phyloP scores from a whole-genome alignment of 495 filamentous ascomycete genomes.

The Tuber indicum region DNA sequence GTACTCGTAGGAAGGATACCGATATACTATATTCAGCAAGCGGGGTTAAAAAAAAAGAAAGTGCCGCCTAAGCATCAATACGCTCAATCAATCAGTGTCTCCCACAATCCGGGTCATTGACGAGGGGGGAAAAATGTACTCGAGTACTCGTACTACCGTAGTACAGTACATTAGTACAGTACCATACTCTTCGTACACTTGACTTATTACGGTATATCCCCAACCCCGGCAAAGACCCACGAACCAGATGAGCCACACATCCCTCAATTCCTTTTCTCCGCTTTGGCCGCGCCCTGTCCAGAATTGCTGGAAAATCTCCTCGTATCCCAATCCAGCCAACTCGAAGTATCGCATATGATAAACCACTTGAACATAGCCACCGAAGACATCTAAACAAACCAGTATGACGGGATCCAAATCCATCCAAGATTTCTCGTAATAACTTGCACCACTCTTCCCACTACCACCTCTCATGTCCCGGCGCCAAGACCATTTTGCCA shows the following conservation, averaged over 20 bases:
- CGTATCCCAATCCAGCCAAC: not conserved
- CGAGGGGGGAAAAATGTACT: not conserved
- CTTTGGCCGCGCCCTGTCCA: not conserved
- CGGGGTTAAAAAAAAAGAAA: not conserved
- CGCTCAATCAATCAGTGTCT: not conserved
- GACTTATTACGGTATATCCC: no score
- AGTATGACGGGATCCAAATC: not conserved
- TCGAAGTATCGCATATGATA: not conserved
- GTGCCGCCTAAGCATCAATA: not conserved
- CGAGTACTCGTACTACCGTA: not conserved
- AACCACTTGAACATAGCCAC: not conserved
- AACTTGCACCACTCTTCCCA: not conserved
- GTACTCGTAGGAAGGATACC: not conserved
- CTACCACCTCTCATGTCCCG: no score
- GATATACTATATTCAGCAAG: not conserved
- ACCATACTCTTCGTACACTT: no score
- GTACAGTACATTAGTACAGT: not conserved
- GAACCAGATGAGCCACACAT: not conserved
- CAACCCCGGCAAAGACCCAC: not conserved
- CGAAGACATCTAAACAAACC: not conserved
- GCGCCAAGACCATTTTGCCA: not conserved
- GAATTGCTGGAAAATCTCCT: not conserved
- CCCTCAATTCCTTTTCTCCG: not conserved
- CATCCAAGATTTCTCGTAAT: not conserved
- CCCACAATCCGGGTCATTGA: not conserved